Percentiles rank a stretch among this genome's conserved stretches.
Conservation (phyloP, 805 yeast genomes). For the Torulaspora franciscae region DNA sequence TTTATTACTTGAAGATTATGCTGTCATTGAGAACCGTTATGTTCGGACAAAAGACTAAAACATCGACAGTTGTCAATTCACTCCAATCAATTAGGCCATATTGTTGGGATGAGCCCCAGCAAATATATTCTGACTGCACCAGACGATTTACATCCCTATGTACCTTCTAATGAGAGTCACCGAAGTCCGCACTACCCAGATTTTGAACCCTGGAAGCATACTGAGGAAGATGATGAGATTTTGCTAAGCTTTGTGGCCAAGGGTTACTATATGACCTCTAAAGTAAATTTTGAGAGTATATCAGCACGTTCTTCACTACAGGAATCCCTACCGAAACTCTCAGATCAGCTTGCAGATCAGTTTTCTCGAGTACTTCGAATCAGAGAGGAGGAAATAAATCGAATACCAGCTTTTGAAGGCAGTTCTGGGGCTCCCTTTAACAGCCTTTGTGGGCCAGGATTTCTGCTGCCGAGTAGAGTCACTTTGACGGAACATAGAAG, state of each 20-base stretch:
- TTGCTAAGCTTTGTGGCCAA: conserved; percentile 32
- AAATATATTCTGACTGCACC: conserved; percentile 34
- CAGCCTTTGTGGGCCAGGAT: conserved; percentile 32
- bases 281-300: conserved; percentile 35
- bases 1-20: background rate
- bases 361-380: conserved; percentile 29
- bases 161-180: conserved; percentile 12
- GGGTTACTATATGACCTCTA: conserved; percentile 33
- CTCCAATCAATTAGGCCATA: background rate
- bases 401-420: conserved; percentile 19
- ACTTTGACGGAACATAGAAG: conserved; percentile 82
- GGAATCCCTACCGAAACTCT: conserved; percentile 31
- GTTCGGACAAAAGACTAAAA: background rate
- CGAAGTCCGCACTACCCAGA: conserved; percentile 28
- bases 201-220: conserved; percentile 36
- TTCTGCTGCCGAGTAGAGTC: conserved; percentile 47
- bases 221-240: conserved; percentile 31
- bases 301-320: conserved; percentile 36
- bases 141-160: conserved; percentile 33
- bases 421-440: conserved; percentile 13
- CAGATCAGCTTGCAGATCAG: conserved; percentile 29
- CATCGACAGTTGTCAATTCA: background rate
- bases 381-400: conserved; percentile 33
- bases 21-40: background rate
- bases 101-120: conserved; percentile 19